These are phyloP conservation scores for Coniochaeta sp. DNA, from an alignment of 2,329 filamentous ascomycete genomes.

Conservation along the genomic window DNA sequence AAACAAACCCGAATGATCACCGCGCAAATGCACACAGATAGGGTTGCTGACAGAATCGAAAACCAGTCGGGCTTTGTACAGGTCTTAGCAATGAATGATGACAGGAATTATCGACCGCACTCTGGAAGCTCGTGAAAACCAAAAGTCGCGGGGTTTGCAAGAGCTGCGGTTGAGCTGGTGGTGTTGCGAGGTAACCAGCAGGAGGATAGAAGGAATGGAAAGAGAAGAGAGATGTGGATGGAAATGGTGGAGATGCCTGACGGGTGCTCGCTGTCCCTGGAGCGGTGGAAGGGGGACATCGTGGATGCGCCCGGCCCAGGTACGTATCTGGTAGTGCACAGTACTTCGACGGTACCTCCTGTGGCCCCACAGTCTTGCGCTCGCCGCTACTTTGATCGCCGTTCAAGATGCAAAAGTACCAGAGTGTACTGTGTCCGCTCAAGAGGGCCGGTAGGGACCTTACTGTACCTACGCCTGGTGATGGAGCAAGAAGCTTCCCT, in stretches of 20 bases:
- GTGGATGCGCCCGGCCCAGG: background rate
- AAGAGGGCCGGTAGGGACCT: background rate
- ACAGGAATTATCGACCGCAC: background rate
- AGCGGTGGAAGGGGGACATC: background rate
- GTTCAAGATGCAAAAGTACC: background rate
- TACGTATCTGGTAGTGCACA: background rate
- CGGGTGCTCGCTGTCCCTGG: background rate
- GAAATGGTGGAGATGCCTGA: background rate
- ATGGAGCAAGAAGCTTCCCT: too few relatives aligned
- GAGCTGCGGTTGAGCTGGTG: background rate
- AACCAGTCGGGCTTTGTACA: background rate
- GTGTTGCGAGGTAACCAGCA: background rate
- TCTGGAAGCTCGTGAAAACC: background rate
- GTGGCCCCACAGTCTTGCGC: background rate
- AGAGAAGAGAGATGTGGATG: slow-evolving; percentile 1
- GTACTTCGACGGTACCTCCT: background rate
- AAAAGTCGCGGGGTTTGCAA: background rate
- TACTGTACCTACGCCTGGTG: background rate
- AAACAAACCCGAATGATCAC: background rate
- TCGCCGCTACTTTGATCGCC: background rate
- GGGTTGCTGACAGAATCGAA: background rate
- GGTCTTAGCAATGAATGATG: background rate
- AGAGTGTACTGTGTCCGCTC: background rate
- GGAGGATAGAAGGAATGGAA: background rate
- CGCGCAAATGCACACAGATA: background rate